phyloP scores from a whole-genome alignment of 2,329 filamentous ascomycete species.

The Colletotrichum spaethianum region DNA sequence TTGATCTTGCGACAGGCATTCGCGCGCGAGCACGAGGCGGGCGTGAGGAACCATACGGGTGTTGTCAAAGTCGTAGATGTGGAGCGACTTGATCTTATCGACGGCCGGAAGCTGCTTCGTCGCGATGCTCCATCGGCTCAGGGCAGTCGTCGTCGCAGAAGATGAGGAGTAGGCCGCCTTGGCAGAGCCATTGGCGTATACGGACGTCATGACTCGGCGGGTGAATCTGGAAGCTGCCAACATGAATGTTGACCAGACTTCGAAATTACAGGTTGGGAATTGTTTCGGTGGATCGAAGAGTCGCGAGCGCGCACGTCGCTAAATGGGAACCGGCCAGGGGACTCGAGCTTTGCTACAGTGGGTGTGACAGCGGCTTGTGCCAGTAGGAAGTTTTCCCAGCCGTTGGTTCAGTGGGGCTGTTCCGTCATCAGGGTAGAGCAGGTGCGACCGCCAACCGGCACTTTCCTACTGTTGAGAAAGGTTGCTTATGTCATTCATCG shows the following conservation, averaged over 20 bases:
- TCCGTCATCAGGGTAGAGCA: constrained; percentile 13
- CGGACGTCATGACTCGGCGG: constrained; percentile 42
- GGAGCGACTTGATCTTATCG: constrained; percentile 81
- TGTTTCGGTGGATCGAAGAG: constrained; percentile 26
- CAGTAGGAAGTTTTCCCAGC: constrained; percentile 31
- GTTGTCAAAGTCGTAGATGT: constrained; percentile 99
- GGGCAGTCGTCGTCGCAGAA: constrained; percentile 75
- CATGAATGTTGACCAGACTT: constrained; percentile 38
- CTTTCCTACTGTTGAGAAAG: background rate
- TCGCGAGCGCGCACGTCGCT: constrained; percentile 19
- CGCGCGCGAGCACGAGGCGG: constrained; percentile 3
- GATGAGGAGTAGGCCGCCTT: constrained; percentile 36
- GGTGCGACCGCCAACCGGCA: background rate
- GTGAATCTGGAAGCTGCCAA: constrained; percentile 42
- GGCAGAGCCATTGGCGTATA: constrained; percentile 41
- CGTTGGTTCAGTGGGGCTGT: constrained; percentile 22
- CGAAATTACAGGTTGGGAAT: constrained; percentile 19
- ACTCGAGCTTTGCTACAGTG: constrained; percentile 32
- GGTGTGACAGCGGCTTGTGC: constrained; percentile 30
- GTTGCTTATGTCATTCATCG: background rate
- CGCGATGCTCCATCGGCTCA: constrained; percentile 88
- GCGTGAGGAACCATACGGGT: constrained; percentile 72
- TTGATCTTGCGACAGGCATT: background rate
- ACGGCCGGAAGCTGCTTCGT: constrained; percentile 77
- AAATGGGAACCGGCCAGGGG: constrained; percentile 15